Conservation (phyloP, 345 rosid genomes). For the Citrus reticulata region DNA sequence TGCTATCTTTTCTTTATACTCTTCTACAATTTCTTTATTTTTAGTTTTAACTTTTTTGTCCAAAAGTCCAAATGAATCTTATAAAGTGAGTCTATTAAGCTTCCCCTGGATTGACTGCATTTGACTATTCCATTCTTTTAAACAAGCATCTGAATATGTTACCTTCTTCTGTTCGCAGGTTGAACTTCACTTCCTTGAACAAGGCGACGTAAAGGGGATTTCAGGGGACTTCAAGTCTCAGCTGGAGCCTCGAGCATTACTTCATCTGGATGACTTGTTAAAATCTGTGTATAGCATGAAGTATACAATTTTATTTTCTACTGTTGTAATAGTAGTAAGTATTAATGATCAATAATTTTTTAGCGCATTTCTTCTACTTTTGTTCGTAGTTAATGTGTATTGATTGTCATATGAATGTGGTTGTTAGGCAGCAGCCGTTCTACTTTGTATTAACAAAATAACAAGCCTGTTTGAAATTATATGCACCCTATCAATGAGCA, state of each 20-base stretch:
- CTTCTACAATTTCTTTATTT: neutral
- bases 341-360: neutral
- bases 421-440: neutral
- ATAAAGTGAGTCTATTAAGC: neutral
- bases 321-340: neutral
- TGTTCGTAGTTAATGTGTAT: neutral
- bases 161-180: constrained; percentile 36
- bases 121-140: neutral
- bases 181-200: constrained; percentile 75
- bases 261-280: neutral
- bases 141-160: neutral
- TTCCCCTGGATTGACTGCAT: neutral
- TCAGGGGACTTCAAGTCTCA: neutral
- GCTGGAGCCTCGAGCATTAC: neutral
- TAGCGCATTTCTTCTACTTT: neutral
- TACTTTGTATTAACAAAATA: neutral
- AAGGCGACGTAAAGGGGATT: constrained; percentile 47
- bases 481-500: no score
- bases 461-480: no score
- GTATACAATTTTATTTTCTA: neutral
- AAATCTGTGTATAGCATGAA: constrained; percentile 5
- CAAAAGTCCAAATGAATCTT: neutral
- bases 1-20: neutral
- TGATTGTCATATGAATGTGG: neutral
- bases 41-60: no score